Evolutionary conservation across 176 grass and related monocot species (phyloP).

Genomic region (Luzula sylvatica): DNA sequence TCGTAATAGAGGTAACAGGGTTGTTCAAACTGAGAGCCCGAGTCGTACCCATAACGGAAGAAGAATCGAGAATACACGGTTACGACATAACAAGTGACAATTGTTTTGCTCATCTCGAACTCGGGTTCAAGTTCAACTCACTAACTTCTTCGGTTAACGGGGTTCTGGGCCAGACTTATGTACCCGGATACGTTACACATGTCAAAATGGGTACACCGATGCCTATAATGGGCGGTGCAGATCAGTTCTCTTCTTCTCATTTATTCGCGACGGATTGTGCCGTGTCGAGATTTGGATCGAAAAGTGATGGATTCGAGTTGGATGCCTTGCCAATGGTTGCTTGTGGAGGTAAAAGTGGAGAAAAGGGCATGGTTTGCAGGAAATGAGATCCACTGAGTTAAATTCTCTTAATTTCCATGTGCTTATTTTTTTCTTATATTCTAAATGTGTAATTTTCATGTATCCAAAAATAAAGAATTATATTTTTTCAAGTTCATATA

Average conservation of each 20-base stretch:
- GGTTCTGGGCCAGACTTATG: slow-evolving; percentile 31
- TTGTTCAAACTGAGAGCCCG: slow-evolving; percentile 26
- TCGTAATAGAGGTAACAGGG: slow-evolving; percentile 7
- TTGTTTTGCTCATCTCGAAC: slow-evolving; percentile 27
- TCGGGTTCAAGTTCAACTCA: slow-evolving; percentile 25
- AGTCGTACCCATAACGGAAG: slow-evolving; percentile 28
- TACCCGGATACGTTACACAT: slow-evolving; percentile 11
- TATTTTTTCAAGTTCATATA: too few species aligned
- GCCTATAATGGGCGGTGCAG: slow-evolving; percentile 26
- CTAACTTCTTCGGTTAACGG: slow-evolving; percentile 18
- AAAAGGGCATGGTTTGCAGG: slow-evolving; percentile 21
- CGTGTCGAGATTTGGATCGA: slow-evolving; percentile 20
- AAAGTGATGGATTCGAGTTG: slow-evolving; percentile 6
- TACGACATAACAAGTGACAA: slow-evolving; percentile 19
- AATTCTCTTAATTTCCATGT: not conserved
- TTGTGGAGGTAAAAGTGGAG: slow-evolving; percentile 17
- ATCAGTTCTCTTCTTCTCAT: slow-evolving; percentile 26
- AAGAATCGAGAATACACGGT: slow-evolving; percentile 31
- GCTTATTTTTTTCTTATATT: not conserved
- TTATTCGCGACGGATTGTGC: slow-evolving; percentile 28
- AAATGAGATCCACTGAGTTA: slow-evolving; percentile 3
- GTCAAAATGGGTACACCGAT: slow-evolving; percentile 30
- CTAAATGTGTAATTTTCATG: too few species aligned
- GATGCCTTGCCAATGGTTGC: slow-evolving; percentile 12
- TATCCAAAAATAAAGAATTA: too few species aligned